These are phyloP conservation scores for Ophiocordyceps polyrhachis-furcata DNA, from an alignment of 2,329 filamentous ascomycete species.

Conservation along the genomic window DNA sequence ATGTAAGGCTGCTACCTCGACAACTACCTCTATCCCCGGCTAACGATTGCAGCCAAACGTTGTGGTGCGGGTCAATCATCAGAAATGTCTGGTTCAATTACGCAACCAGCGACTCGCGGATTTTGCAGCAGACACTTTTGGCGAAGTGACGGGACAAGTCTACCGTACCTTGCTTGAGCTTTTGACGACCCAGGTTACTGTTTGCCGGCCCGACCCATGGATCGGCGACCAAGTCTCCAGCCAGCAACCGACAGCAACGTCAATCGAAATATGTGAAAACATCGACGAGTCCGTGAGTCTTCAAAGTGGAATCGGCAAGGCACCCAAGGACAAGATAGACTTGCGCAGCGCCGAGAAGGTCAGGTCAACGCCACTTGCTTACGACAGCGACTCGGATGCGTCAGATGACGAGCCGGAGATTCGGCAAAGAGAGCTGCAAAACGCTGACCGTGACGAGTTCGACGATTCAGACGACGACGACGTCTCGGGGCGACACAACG, in stretches of 20 bases:
- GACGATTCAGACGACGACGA: slow-evolving; percentile 12
- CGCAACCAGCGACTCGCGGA: slow-evolving; percentile 60
- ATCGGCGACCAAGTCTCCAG: slow-evolving; percentile 14
- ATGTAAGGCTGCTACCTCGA: slow-evolving; percentile 23
- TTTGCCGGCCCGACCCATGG: slow-evolving; percentile 42
- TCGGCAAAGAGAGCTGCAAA: slow-evolving; percentile 3
- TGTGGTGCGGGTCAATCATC: slow-evolving; percentile 64
- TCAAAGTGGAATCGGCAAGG: slow-evolving; percentile 37
- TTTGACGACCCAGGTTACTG: slow-evolving; percentile 47
- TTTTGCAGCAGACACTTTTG: slow-evolving; percentile 52
- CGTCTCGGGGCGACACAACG: slow-evolving; percentile 4
- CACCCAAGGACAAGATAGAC: slow-evolving; percentile 26
- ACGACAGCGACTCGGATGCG: slow-evolving; percentile 16
- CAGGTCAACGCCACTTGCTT: slow-evolving; percentile 15
- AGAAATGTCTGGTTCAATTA: slow-evolving; percentile 66
- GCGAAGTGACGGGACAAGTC: slow-evolving; percentile 55
- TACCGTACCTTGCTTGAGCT: slow-evolving; percentile 56
- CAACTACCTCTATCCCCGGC: background rate
- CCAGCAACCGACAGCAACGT: slow-evolving; percentile 24
- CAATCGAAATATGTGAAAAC: slow-evolving; percentile 35
- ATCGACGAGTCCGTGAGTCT: slow-evolving; percentile 34
- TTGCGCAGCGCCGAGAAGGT: slow-evolving; percentile 29
- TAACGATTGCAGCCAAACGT: slow-evolving; percentile 40
- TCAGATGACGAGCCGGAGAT: slow-evolving; percentile 12
- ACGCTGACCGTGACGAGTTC: slow-evolving; percentile 14